Evolutionary conservation across 257 asterid genomes (phyloP).

Genomic region (Solanum rostratum): DNA sequence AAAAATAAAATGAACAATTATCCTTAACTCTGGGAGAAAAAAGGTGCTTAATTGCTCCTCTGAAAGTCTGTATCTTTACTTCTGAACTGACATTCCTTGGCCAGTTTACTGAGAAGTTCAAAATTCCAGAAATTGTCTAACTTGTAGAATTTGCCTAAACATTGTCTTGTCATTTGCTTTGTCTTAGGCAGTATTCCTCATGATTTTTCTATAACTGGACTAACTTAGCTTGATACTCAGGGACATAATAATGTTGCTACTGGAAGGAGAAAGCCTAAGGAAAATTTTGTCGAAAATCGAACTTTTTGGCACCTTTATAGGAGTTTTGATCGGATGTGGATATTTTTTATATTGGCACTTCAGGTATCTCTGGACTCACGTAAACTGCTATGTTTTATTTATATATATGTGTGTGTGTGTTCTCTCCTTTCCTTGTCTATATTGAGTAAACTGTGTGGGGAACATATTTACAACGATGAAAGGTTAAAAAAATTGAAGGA

Average conservation of each 20-base stretch:
- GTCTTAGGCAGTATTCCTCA: background rate
- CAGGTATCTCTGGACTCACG: conserved; percentile 40
- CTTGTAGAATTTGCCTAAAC: background rate
- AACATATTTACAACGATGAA: background rate
- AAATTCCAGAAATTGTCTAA: background rate
- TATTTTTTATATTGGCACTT: conserved; percentile 73
- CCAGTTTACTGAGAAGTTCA: background rate
- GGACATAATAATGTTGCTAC: conserved; percentile 30
- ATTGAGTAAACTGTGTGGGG: background rate
- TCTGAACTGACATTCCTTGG: background rate
- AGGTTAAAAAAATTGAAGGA: background rate
- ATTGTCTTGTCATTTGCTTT: background rate
- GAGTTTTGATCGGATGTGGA: conserved; percentile 96
- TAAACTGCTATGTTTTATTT: background rate
- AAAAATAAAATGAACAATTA: background rate
- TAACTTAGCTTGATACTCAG: conserved; percentile 26
- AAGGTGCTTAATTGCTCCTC: background rate
- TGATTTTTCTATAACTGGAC: background rate
- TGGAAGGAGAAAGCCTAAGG: conserved; percentile 81
- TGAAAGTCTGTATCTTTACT: background rate
- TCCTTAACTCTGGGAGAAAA: background rate
- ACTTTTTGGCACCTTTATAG: conserved; percentile 95
- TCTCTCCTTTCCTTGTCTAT: background rate
- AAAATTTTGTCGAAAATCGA: conserved; percentile 92
- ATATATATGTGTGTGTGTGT: background rate